Conservation (phyloP, 2,329 filamentous ascomycete species). For the Colletotrichum viniferum region DNA sequence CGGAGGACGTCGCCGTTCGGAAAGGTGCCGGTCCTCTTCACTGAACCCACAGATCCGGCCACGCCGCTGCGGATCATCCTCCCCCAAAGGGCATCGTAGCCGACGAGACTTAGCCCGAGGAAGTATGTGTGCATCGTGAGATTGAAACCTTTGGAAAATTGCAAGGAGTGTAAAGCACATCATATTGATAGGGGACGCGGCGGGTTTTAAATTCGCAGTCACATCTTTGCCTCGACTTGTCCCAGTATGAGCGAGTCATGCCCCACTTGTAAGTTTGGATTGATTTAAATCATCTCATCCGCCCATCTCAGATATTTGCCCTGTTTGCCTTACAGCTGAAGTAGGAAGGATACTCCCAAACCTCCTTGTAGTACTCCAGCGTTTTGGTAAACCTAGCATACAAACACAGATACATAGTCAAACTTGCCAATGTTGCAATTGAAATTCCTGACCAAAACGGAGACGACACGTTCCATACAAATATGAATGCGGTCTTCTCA, state of each 20-base stretch:
- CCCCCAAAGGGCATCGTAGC: neutral
- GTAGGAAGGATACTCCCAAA: conserved; percentile 4
- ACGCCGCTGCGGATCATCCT: neutral
- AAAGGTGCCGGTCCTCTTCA: neutral
- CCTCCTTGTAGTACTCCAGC: conserved; percentile 1
- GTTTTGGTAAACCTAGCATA: neutral
- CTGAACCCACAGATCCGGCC: neutral
- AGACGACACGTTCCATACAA: neutral
- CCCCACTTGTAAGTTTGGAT: neutral
- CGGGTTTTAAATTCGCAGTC: neutral
- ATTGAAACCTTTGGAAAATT: neutral
- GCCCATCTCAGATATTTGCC: neutral
- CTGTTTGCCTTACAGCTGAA: neutral
- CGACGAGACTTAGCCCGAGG: neutral
- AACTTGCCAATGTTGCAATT: neutral
- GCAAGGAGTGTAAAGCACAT: neutral
- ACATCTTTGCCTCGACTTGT: neutral
- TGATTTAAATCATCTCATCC: neutral
- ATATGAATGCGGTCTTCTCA: neutral
- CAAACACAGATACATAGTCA: neutral
- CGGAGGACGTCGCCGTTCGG: neutral
- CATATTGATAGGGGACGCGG: neutral
- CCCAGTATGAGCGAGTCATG: neutral
- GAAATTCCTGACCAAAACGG: neutral
- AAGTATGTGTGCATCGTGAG: conserved; percentile 1